Evolutionary conservation across 306 rosid species (phyloP), one percentile per base, ranked within the genome.

Genomic region (Lupinus albus): DNA sequence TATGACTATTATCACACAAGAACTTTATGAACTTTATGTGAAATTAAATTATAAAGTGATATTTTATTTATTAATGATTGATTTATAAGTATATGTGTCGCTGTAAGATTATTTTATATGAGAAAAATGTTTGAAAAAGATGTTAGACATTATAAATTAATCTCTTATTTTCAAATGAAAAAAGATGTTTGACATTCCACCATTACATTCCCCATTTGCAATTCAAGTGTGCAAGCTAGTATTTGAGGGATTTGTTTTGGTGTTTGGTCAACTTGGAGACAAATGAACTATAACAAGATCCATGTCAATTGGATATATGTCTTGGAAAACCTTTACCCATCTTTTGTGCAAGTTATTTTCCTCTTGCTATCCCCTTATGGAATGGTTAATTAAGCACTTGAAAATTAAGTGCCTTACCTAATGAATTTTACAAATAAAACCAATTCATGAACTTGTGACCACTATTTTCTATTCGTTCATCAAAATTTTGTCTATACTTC

Each of bases 261-360:
- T 35, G 65, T 71, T 64, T 49, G 53, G 68, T 81, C 82, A 81
- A 72, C 70, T 69, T 64, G 75, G 70, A 18, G 70, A 75, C 83
- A 69, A 7, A 16, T 55, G 41, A 64, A 78, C 63, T 49, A 71
- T 46, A 71, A 50, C 45, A 62, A 25, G 78, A 77, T 67, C 49
- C 72, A 42, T 71, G 77, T 38, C 67, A 20, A 61, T 32, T 53
- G 25, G 49, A 14, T 53, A 13, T 54, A 57, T 33, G 42, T 69
- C 50, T 45, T n/a, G 54, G 11, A 5, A 14, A 65, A 30, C 2
- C 36, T 64, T 21, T 35, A 45, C 25, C 64, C 67, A n/a, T 2
- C 1, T 42, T 67, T 57, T 30, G 59, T 16, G 6, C 5, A 18
- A 16, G 15, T 30, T 38, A 11, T 13, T 57, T 63, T 32, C 25